phyloP scores from a whole-genome alignment of 345 rosid species.

The Eucalyptus guilfoylei region DNA sequence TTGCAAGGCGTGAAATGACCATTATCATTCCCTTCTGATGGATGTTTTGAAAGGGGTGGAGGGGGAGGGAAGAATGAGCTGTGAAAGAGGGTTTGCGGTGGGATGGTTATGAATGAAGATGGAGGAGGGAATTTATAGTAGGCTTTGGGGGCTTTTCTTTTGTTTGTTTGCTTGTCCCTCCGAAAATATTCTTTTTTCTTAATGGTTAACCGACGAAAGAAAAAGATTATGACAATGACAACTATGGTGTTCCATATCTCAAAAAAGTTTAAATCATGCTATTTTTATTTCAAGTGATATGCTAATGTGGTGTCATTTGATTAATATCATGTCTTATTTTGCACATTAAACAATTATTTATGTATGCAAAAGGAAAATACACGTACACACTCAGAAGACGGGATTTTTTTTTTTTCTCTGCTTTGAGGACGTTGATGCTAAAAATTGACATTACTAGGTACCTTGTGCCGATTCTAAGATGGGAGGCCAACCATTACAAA shows the following conservation, averaged over 20 bases:
- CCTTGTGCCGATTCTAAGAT: neutral
- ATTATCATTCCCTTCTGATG: neutral
- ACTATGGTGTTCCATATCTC: neutral
- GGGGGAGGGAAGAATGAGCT: neutral
- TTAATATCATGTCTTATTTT: neutral
- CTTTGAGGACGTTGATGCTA: neutral
- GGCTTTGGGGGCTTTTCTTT: neutral
- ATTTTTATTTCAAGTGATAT: neutral
- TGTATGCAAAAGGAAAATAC: neutral
- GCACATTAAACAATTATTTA: neutral
- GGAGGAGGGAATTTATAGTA: neutral
- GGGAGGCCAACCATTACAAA: neutral
- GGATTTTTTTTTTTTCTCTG: neutral
- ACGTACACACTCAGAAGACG: neutral
- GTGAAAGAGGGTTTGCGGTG: neutral
- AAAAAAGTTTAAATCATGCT: neutral
- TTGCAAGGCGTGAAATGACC: constrained; percentile 55
- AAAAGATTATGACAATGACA: neutral
- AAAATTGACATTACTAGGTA: neutral
- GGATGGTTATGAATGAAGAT: neutral
- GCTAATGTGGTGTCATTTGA: neutral
- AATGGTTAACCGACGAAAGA: neutral
- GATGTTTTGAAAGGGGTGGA: neutral
- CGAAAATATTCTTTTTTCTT: neutral
- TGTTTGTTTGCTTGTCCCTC: neutral